These are phyloP conservation scores for Salix udensis DNA, from an alignment of 345 rosid genomes.

Conservation along the genomic window DNA sequence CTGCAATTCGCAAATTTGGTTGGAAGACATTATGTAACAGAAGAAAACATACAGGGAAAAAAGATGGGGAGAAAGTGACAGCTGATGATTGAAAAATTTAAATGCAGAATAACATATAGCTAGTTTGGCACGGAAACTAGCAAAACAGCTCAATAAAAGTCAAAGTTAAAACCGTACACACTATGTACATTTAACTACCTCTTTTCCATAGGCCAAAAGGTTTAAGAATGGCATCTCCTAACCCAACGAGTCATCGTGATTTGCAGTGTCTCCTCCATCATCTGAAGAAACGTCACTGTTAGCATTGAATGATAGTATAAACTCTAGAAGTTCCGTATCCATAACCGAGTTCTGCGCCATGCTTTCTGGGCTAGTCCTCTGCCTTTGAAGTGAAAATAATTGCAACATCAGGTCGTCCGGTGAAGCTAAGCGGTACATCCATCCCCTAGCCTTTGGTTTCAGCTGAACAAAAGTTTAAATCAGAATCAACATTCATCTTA, in stretches of 20 bases:
- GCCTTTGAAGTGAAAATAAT: constrained; percentile 45
- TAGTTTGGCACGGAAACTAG: neutral
- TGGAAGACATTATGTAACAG: neutral
- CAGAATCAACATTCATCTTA: constrained; percentile 31
- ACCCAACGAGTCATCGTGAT: constrained; percentile 39
- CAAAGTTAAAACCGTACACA: constrained; percentile 4
- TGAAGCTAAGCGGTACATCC: constrained; percentile 44
- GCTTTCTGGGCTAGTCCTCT: constrained; percentile 29
- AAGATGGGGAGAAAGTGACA: neutral
- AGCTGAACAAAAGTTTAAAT: constrained; percentile 57
- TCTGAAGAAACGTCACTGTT: constrained; percentile 37
- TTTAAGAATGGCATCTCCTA: constrained; percentile 14
- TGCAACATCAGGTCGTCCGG: constrained; percentile 51
- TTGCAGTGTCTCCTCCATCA: constrained; percentile 37
- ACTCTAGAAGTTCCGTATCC: constrained; percentile 45
- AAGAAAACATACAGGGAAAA: neutral
- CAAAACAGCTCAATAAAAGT: neutral
- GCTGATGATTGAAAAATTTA: neutral
- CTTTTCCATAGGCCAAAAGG: neutral
- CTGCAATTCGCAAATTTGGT: neutral
- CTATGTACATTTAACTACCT: constrained; percentile 27
- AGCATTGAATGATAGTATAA: constrained; percentile 43
- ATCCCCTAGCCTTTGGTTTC: constrained; percentile 49
- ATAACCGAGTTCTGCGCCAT: constrained; percentile 40
- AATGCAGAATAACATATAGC: constrained; percentile 1